phyloP scores from a whole-genome alignment of 768 basidiomycete species.

The Melanogaster broomeanus region DNA sequence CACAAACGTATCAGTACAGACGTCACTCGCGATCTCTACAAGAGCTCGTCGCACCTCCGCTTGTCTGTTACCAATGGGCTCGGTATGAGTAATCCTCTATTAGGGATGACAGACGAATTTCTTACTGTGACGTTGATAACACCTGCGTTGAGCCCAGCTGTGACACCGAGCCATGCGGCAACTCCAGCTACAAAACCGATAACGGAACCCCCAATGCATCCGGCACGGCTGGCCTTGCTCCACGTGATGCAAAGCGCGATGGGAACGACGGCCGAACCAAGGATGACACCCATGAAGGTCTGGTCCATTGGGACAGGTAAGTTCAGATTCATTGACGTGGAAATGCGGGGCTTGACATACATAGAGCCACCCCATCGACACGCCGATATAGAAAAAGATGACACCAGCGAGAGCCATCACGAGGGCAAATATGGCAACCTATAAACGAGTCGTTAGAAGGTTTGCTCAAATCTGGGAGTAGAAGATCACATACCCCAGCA shows the following conservation, averaged over 20 bases:
- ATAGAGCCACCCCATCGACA: conserved; percentile 94
- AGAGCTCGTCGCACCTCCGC: conserved; percentile 45
- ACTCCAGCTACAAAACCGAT: conserved; percentile 70
- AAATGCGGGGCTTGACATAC: conserved; percentile 42
- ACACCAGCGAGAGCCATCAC: conserved; percentile 82
- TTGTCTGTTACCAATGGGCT: conserved; percentile 36
- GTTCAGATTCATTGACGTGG: neutral
- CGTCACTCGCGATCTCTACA: conserved; percentile 4
- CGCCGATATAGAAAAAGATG: conserved; percentile 88
- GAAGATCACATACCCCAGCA: conserved; percentile 45
- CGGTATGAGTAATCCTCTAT: conserved; percentile 1
- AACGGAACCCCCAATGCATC: conserved; percentile 75
- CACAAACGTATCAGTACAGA: neutral
- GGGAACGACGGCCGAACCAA: conserved; percentile 84
- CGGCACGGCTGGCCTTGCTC: conserved; percentile 83
- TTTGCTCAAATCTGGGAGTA: neutral
- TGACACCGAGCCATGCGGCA: conserved; percentile 84
- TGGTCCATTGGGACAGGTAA: conserved; percentile 24
- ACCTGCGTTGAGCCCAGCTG: conserved; percentile 66
- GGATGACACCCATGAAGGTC: conserved; percentile 88
- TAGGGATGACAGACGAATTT: conserved; percentile 1
- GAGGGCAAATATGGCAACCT: conserved; percentile 72
- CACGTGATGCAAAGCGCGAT: conserved; percentile 87
- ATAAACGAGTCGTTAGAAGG: neutral
- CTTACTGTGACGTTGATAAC: conserved; percentile 70